Base-by-base conservation (phyloP, 192 early-diverging fungal genomes). In the Chytriomyces sp. region DNA sequence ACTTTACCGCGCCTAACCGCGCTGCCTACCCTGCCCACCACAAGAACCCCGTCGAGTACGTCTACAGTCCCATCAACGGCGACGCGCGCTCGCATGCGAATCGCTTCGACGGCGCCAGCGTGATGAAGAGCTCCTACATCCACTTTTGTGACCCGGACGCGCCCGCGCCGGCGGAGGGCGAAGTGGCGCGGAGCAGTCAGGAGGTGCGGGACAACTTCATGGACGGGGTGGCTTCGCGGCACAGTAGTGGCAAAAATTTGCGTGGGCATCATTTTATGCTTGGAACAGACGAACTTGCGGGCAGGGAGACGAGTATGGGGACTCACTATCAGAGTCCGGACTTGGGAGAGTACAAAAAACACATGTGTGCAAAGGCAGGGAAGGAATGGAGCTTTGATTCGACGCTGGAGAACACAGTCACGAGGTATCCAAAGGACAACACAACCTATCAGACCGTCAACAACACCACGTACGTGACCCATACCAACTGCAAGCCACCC, bases 371-470 rank as follows among this genome's bases (percentile, higher is more conserved):
- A 7, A 68, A n/a, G 22, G 52, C 65, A 6, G 65, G 65, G 22
- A 52, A 32, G 33, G 65, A 68, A n/a, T 68, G 65, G 65, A 34
- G 54, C 22, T 68, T 68, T 56, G 65, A 33, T 7, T 55, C 52
- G 8, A 68, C 65, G 7, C 55, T 56, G 65, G 31, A 68, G 25
- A 68, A 68, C 38, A 68, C 65, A 25, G 54, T 68, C 10, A 68
- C 52, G 17, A 68, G 65, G 65, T 65, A 37, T 68, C 65, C 65
- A 17, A 56, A 68, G 52, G 65, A 68, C 39, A 7, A 14, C 5
- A 38, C n/a, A 17, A 68, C 65, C 17, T 68, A 32, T 32, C 65
- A 68, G 55, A 68, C 65, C 25, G 65, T 68, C 14, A 33, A n/a
- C 12, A 34, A 68, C 30, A 37, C n/a, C 5, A 68, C 65, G 10